Base-by-base conservation (phyloP, 1,139 yeast genomes). In the Ogataea hybrid region DNA sequence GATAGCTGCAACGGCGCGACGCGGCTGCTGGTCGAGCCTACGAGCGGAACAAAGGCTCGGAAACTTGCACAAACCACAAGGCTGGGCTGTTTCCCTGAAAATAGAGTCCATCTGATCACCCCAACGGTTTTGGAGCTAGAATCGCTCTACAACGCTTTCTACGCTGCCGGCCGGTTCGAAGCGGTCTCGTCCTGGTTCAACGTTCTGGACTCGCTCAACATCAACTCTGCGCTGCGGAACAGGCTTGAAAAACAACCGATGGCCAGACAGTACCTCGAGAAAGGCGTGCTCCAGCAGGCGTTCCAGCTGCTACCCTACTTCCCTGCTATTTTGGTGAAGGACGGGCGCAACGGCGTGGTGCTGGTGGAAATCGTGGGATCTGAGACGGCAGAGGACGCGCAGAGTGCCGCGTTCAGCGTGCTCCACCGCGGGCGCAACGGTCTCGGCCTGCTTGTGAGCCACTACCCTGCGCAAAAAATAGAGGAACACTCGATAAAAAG, bases 101-200 rank as follows among this genome's bases (percentile, higher is more conserved):
- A 58, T 5, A 48, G 66, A 43, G 55, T 75, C 16, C 63, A 65
- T 35, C 52, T 84, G 28, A 65, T 80, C 2, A 81, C 92, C 0
- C 96, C 96, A 1, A 88, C 94, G 1, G 59, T 69, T 1, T 64
- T 67, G 10, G 96, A 88, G 57, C 66, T 88, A 5, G 65, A 67
- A 16, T 59, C 77, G 1, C 73, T 88, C 33, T 75, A 75, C 58
- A 66, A 67, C 5, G 59, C 80, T 3, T 75, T 86, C 50, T 64
- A 66, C 5, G 52, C 52, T 1, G 51, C 61, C 2, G 88, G 73
- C 5, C 63, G 68, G 37, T 84, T 84, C 57, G 54, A 56, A 11
- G 90, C 81, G 51, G 64, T 73, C 20, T 83, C 81, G 37, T 54
- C 62, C 4, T 88, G 96, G 96, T 87, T 87, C 62, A 85, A 85